Base-by-base conservation (phyloP, 2,329 filamentous ascomycete genomes). In the Botrytis sinoallii region DNA sequence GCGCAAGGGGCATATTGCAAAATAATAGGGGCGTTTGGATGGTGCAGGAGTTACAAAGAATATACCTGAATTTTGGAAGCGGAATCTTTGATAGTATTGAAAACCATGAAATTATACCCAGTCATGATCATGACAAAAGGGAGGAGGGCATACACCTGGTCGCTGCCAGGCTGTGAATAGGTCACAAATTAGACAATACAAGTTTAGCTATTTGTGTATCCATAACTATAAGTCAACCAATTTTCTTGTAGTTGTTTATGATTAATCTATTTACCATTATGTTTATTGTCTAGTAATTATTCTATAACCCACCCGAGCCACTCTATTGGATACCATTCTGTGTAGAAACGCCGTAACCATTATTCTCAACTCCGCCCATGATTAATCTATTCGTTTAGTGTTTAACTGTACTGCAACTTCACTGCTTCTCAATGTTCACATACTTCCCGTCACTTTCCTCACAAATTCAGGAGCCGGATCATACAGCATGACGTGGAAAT, bases 401-500 rank as follows among this genome's bases (percentile, higher is more conserved):
- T 42, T n/a, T 61, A 6, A 40, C 6, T 44, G 32, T 5, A 25
- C 29, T 16, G 25, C 55, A 20, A 22, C 16, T 32, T 42, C 16
- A 32, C 29, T 16, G 32, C 55, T 40, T 85, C 87, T 74, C 85
- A 84, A 76, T 86, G 86, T 2, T 57, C 93, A 90, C 63, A 92
- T 85, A 83, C 97, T 94, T 20, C 90, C 91, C 55, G 94, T 97
- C 75, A 97, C 86, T 72, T 89, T 84, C 70, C 85, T 84, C 64
- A 97, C 83, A 77, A 97, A 93, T 5, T 85, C 86, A 57, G 86
- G 85, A 78, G 95, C 90, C 1, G 94, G 91, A 77, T 93, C 86
- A 81, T 91, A 92, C 71, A 98, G 85, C 94, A 98, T 94, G 80
- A 98, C 91, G 82, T 98, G 95, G 80, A 98, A 96, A 82, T 98